Conservation (phyloP, 768 basidiomycete species). For the Cystobasidiopsis lactophilus region DNA sequence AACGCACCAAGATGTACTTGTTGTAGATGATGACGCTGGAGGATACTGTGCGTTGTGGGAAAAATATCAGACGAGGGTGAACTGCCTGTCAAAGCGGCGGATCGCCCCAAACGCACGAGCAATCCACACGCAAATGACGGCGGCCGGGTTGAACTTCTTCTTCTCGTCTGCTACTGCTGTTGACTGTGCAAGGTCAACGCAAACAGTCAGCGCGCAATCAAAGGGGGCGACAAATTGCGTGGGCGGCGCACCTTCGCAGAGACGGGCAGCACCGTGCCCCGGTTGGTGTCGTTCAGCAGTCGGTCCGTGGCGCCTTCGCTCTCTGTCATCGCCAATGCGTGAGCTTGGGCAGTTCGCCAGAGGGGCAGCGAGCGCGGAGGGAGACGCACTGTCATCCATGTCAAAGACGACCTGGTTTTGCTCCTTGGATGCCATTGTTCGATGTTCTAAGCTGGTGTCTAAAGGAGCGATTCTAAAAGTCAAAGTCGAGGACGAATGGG, state of each 20-base stretch:
- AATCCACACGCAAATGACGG: constrained; percentile 12
- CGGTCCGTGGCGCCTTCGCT: not conserved
- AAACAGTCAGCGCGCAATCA: too few relatives aligned
- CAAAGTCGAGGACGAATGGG: too few relatives aligned
- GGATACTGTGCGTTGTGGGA: not conserved
- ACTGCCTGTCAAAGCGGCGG: not conserved
- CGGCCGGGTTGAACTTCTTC: constrained; percentile 12
- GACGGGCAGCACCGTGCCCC: too few relatives aligned
- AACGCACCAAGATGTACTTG: constrained; percentile 9
- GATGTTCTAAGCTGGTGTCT: too few relatives aligned
- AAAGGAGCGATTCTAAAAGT: too few relatives aligned
- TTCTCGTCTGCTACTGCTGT: too few relatives aligned
- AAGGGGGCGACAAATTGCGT: too few relatives aligned
- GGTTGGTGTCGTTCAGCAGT: not conserved
- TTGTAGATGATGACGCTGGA: constrained; percentile 13
- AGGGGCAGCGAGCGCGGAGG: not conserved
- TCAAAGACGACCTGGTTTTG: not conserved
- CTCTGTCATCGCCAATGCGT: too few relatives aligned
- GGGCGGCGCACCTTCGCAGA: too few relatives aligned
- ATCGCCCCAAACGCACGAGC: constrained; percentile 2
- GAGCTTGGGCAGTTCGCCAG: too few relatives aligned
- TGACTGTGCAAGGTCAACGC: too few relatives aligned
- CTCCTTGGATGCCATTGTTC: too few relatives aligned
- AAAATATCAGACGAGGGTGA: not conserved
- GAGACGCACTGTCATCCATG: not conserved